Base-by-base conservation (phyloP, 768 basidiomycete genomes). In the Lactarius evosmus region DNA sequence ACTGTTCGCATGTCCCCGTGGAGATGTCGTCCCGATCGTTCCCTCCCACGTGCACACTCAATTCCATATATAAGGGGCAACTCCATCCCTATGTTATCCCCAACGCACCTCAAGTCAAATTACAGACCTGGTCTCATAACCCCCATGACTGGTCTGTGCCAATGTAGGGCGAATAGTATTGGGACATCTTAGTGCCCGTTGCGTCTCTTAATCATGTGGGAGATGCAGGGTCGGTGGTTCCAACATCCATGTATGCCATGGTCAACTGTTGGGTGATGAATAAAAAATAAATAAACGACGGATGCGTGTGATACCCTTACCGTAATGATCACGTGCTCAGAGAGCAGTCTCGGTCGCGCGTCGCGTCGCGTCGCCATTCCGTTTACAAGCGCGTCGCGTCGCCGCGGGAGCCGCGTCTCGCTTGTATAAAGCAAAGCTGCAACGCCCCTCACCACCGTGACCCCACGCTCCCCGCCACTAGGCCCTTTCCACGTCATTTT, bases 61-160 rank as follows among this genome's bases (percentile, higher is more conserved):
- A 8, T 12, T 44, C n/a, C 17, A 4, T 49, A 4, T 49, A 49
- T 49, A 49, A 49, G 12, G 16, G 46, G 46, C 51, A 32, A 19
- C 51, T 5, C 17, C 3, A 8, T 11, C 16, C 2, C 17, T 3
- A 0, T 11, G 33, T 59, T 16, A 33, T 34, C 30, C 14, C n/a
- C 41, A 12, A 17, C 67, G 67, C 67, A 68, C 67, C 67, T 68
- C 67, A 56, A 68, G 67, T 68, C 67, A 68, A 68, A 68, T 68
- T 68, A 55, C 67, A 68, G 67, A 17, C 67, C 27, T 14, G 19
- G 60, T 59, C 60, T 25, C 16, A 54, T 29, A 14, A 41, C 33
- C 49, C 19, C 51, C 61, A 60, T 9, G 61, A 46, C 61, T 57
- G 41, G 66, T 68, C 66, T 68, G 67, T 67, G 67, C 67, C 67